A percentile compares a stretch with the other conserved stretches of the same genome.
Evolutionary conservation across 805 yeast species (phyloP).

Genomic region (Danielia oregonensis): DNA sequence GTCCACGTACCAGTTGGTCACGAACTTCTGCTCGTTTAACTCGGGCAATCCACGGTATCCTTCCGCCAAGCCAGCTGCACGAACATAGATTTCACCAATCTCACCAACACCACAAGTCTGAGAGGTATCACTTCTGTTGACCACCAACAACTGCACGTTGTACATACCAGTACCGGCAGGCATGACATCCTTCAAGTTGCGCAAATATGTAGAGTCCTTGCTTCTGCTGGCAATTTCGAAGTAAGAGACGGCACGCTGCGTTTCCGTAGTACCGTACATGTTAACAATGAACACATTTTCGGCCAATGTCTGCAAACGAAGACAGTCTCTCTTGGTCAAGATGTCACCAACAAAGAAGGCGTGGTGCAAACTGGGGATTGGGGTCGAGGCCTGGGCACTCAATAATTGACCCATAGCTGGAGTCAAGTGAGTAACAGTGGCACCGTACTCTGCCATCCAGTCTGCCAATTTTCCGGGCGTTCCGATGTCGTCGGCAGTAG

Average conservation of each 20-base stretch:
- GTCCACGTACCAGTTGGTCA: conserved; percentile 86
- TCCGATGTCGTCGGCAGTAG: conserved; percentile 96
- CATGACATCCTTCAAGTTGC: conserved; percentile 87
- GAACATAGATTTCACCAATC: conserved; percentile 96
- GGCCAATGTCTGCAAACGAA: conserved; percentile 87
- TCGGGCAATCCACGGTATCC: conserved; percentile 93
- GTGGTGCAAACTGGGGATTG: conserved; percentile 82
- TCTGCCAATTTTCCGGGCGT: conserved; percentile 97
- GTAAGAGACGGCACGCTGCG: conserved; percentile 96
- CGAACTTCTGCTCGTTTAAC: conserved; percentile 79
- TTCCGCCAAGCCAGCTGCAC: conserved; percentile 97
- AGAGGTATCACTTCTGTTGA: conserved; percentile 81
- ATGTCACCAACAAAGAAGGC: conserved; percentile 99
- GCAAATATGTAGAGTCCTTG: conserved; percentile 68
- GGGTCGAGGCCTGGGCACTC: conserved; percentile 90
- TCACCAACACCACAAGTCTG: conserved; percentile 98
- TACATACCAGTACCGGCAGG: conserved; percentile 99
- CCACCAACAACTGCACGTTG: conserved; percentile 91
- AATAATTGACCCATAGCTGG: conserved; percentile 99
- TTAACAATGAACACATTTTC: conserved; percentile 86
- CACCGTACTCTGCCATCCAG: conserved; percentile 91
- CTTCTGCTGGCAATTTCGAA: conserved; percentile 79
- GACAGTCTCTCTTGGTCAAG: conserved; percentile 93
- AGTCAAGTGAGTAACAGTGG: conserved; percentile 95
- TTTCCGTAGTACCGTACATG: conserved; percentile 99